Base-by-base conservation (phyloP, 2,329 filamentous ascomycete species). In the Talaromyces sp. region DNA sequence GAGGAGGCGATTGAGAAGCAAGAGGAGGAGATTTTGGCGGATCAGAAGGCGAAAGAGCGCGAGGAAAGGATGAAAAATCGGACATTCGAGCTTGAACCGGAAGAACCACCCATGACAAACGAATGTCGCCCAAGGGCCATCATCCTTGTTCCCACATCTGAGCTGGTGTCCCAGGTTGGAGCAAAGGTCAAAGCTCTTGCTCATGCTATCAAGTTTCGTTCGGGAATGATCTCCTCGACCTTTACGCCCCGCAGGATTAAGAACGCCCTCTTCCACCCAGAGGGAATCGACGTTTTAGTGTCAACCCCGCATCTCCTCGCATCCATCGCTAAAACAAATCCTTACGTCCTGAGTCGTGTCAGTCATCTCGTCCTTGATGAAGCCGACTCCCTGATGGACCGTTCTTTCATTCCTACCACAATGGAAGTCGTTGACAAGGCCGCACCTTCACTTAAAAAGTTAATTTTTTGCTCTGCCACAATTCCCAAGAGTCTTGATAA, bases 401-500 rank as follows among this genome's bases (percentile, higher is more conserved):
- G 91, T 52, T 95, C 91, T 54, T 99, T 99, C 77, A 83, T 89
- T 3, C 87, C 90, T 1, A 86, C 88, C 20, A 97, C 94, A 0
- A 88, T 85, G 10, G 82, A 84, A 50, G 90, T 99, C 61, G 82
- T 99, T 58, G 90, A 96, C 66, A 88, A 89, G 53, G 84, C 88
- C 1, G 82, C 86, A 6, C 91, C 93, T 0, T 94, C 91, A 0
- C 76, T 97, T 42, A 85, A 90, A 67, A 90, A 96, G 69, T 81
- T 99, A 20, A 82, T 99, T 42, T 84, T 97, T 59, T 99, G 94
- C 78, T 97, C 93, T 3, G 94, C 94, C 47, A 99, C 94, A 4
- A 97, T 99, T 56, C 94, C 95, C 2, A 85, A 88, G 59, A 90
- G 89, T 62, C 83, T 99, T 16, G 94, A 99, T 76, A 87, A 84